Percentiles rank a stretch among this genome's conserved stretches.
These are phyloP conservation scores for Iodosphaeria phyllophila DNA, from an alignment of 2,329 filamentous ascomycete genomes.

Conservation along the genomic window DNA sequence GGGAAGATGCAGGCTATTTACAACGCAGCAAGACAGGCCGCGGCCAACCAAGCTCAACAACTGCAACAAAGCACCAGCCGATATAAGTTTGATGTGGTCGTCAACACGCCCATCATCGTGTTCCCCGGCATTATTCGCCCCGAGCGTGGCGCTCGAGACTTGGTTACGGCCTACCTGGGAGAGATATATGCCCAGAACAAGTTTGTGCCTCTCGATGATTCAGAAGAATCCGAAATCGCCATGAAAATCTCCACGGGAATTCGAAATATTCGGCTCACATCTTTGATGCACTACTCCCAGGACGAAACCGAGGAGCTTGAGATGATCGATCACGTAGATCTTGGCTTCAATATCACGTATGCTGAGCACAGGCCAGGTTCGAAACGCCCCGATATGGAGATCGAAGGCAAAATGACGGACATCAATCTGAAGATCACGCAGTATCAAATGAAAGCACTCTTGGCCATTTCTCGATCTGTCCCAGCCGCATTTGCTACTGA, in stretches of 20 bases:
- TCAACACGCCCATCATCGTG: conserved; percentile 90
- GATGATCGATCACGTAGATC: conserved; percentile 90
- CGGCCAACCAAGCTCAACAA: conserved; percentile 82
- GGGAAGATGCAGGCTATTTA: conserved; percentile 99
- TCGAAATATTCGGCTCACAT: conserved; percentile 78
- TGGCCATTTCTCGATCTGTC: conserved; percentile 75
- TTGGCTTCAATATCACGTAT: conserved; percentile 84
- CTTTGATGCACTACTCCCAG: conserved; percentile 64
- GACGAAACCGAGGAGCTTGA: conserved; percentile 69
- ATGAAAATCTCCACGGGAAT: conserved; percentile 88
- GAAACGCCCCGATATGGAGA: conserved; percentile 76
- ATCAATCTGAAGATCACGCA: conserved; percentile 82
- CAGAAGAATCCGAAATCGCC: conserved; percentile 50
- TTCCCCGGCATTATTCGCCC: conserved; percentile 67
- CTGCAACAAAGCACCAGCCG: conserved; percentile 79
- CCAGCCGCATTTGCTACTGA: conserved; percentile 73
- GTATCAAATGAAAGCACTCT: conserved; percentile 72
- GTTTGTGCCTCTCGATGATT: conserved; percentile 71
- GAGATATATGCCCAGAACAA: conserved; percentile 95
- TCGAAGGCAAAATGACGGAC: conserved; percentile 82
- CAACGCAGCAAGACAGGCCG: conserved; percentile 88
- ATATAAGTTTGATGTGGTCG: conserved; percentile 82
- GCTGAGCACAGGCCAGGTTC: conserved; percentile 63
- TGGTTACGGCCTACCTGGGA: conserved; percentile 81
- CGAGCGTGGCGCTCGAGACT: conserved; percentile 54